Base-by-base conservation (phyloP, 1,139 yeast genomes). In the Geotrichum reessii region DNA sequence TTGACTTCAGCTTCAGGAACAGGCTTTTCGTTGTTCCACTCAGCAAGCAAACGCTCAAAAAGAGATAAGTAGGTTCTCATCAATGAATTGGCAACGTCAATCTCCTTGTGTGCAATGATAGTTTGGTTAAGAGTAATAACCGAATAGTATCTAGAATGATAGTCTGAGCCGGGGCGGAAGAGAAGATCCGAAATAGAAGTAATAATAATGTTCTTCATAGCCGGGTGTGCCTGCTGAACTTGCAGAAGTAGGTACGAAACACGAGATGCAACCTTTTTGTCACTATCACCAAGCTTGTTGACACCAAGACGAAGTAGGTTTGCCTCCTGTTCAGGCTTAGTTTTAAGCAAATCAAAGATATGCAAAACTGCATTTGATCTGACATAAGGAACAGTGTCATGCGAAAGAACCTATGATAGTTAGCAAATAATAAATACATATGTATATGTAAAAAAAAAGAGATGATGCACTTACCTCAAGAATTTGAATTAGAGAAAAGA, bases 271-370 rank as follows among this genome's bases (percentile, higher is more conserved):
- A 93, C 97, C 71, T 90, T 91, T 64, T 88, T 87, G 65, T 93
- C 97, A 54, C 81, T 80, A 70, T 93, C 99, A 74, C 99, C 99
- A 54, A 93, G 78, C 71, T 93, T 93, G 73, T 95, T 93, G 53
- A 91, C 95, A 55, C 96, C 97, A 60, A 95, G 78, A 66, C 93
- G 81, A 67, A 93, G 78, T 64, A 95, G 77, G 71, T 95, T 93
- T 55, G 86, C 95, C 74, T 93, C 99, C 76, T 95, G 99, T 75
- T 93, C 99, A 2, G 99, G 98, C 71, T 92, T 93, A 17, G 87
- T 80, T 65, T 83, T 85, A 62, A 93, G 76, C 51, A 93, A 78
- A 62, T 89, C 96, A 65, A 92, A 87, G 49, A 92, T 80, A 69
- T 89, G 93, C 52, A 81, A 77, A 46, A 91, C 80, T 47, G 88